These are phyloP conservation scores for Spergularia azorica DNA, from an alignment of 179 eudicot genomes.

Conservation along the genomic window DNA sequence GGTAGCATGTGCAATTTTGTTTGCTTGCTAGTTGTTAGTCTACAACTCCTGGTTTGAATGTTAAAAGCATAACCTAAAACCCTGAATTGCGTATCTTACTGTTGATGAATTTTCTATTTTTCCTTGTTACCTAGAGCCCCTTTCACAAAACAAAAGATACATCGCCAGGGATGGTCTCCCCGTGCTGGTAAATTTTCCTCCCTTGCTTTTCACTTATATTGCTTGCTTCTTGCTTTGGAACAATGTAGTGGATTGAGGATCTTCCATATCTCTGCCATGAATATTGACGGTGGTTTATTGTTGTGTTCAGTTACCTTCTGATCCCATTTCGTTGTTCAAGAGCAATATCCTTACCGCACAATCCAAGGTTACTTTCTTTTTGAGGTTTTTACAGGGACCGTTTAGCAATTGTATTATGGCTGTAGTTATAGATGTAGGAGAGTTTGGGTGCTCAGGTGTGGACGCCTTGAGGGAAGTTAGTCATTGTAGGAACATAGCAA, in stretches of 20 bases:
- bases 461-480: conserved; percentile 4
- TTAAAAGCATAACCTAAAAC: too few species aligned
- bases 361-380: conserved; percentile 60
- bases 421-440: not conserved
- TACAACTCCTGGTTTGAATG: too few species aligned
- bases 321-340: conserved; percentile 63
- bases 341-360: conserved; percentile 81
- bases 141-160: conserved; percentile 83
- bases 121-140: conserved; percentile 49
- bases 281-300: conserved; percentile 14
- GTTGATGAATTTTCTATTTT: not conserved
- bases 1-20: too few species aligned
- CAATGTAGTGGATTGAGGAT: not conserved
- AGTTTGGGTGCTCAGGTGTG: not conserved
- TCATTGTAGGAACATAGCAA: not conserved
- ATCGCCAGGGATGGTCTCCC: conserved; percentile 84
- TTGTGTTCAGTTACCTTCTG: conserved; percentile 69
- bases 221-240: not conserved
- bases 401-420: not conserved
- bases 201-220: too few species aligned
- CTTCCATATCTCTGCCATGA: not conserved
- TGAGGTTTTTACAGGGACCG: not conserved
- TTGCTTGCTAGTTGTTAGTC: too few species aligned
- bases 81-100: conserved; percentile 11
- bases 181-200: conserved; percentile 48